Evolutionary conservation across 306 rosid genomes (phyloP).

Genomic region (Lupinus albus): DNA sequence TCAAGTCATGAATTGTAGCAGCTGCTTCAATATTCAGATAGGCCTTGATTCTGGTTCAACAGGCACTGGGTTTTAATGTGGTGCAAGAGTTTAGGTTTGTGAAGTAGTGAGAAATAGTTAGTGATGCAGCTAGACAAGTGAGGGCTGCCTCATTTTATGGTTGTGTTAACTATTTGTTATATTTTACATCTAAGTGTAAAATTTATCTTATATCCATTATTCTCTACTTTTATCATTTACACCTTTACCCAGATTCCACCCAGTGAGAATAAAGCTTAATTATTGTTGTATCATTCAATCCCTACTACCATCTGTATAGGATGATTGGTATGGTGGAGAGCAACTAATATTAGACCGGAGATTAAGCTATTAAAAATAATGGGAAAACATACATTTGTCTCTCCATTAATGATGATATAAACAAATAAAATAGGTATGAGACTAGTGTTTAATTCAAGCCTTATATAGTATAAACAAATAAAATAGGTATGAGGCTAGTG

Average conservation of each 20-base stretch:
- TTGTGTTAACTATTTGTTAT: slow-evolving; percentile 1
- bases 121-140: not conserved
- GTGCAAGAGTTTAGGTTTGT: slow-evolving; percentile 46
- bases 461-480: no score
- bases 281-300: no score
- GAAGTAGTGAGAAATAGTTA: slow-evolving; percentile 38
- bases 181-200: slow-evolving; percentile 2
- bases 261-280: no score
- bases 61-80: slow-evolving; percentile 41
- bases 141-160: not conserved
- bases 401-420: no score
- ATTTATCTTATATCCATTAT: not conserved
- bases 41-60: slow-evolving; percentile 40
- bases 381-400: no score
- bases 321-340: not conserved
- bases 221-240: slow-evolving; percentile 4
- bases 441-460: no score
- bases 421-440: no score
- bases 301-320: not conserved
- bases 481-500: no score
- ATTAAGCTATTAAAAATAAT: no score
- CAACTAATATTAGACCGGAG: not conserved
- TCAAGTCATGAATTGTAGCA: slow-evolving; percentile 41
- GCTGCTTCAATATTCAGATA: slow-evolving; percentile 35
- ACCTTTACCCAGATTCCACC: no score